phyloP scores from a whole-genome alignment of 176 grass and related monocot genomes.

The Bolboschoenus planiculmis region DNA sequence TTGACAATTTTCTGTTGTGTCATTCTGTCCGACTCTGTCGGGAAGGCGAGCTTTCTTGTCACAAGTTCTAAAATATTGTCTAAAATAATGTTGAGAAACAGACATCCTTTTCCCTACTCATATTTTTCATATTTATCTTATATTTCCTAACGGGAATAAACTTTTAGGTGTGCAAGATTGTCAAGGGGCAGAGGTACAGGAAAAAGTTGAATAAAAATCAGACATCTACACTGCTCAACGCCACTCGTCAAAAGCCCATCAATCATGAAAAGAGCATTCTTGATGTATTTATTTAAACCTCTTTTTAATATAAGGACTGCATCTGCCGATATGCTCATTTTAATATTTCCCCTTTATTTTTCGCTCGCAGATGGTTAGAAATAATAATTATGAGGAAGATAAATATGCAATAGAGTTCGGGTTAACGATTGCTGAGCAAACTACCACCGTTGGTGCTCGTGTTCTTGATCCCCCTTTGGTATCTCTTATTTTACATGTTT shows the following conservation, averaged over 20 bases:
- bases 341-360: background rate
- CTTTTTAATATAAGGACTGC: background rate
- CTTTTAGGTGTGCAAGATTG: background rate
- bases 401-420: conserved; percentile 51
- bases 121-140: background rate
- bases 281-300: conserved; percentile 22
- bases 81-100: background rate
- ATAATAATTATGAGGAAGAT: conserved; percentile 41
- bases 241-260: conserved; percentile 30
- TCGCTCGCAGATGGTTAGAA: conserved; percentile 31
- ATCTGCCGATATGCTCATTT: background rate
- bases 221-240: conserved; percentile 19
- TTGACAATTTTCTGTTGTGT: background rate
- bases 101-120: background rate
- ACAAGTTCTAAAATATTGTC: background rate
- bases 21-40: background rate
- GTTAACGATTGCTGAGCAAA: conserved; percentile 55
- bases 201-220: conserved; percentile 43
- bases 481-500: conserved; percentile 11
- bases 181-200: conserved; percentile 47
- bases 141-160: background rate
- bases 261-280: conserved; percentile 27
- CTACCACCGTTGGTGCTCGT: conserved; percentile 71
- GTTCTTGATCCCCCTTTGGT: conserved; percentile 74
- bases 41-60: background rate